Evolutionary conservation across 2,329 filamentous ascomycete genomes (phyloP), one percentile per base, ranked within the genome.

Genomic region (Microcyclospora tardicrescens): DNA sequence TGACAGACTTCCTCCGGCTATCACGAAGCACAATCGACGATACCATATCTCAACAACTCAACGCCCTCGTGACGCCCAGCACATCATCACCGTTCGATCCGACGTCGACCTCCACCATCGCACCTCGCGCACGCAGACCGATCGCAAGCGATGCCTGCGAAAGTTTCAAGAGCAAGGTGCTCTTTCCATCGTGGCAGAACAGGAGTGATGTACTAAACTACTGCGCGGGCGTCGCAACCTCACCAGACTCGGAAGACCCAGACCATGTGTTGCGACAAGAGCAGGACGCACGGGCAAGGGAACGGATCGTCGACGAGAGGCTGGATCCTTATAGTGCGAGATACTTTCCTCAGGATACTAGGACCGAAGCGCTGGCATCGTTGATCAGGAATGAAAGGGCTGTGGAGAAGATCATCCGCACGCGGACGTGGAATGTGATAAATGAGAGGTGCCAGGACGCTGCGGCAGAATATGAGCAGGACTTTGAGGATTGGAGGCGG

Each of bases 41-140:
- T 62, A 85, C 83, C 33, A 96, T 98, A 55, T 77, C 78, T 1
- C 87, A 94, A 56, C 89, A 93, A 54, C 75, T 98, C 44, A 96
- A 96, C 66, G 84, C 85, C 1, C 73, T 96, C 29, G 66, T 84
- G 33, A 87, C 81, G 1, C 89, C 89, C 0, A 72, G 83, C 10
- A 66, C 69, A 33, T 38, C 37, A 6, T 62, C 63, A 30, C 76
- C 77, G 12, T 96, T 94, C 62, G 81, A 94, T 56, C 83, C 89
- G 1, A 65, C 71, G 0, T 87, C 84, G 1, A 93, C 85, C 1
- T 73, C 78, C 1, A 65, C 72, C 11, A 74, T 80, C 37, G 66
- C 68, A 16, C 66, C 73, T 2, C 64, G 69, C 31, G 57, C 57
- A 3, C 66, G 64, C 28, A 51, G 61, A 40, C 65, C 69, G 30